phyloP scores from a whole-genome alignment of 345 rosid genomes.

The Excoecaria agallocha region DNA sequence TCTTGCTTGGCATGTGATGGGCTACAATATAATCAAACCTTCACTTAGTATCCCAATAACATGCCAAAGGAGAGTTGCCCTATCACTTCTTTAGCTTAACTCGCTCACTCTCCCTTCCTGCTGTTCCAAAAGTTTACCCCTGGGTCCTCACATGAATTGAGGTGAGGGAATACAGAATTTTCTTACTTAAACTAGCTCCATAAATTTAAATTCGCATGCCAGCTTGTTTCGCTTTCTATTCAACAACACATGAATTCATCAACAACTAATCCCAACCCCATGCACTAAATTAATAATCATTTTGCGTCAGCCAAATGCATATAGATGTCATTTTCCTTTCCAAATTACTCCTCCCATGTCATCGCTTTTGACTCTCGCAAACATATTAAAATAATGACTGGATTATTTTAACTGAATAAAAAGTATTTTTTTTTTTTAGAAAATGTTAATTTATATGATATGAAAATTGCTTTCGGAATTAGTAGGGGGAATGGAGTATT shows the following conservation, averaged over 20 bases:
- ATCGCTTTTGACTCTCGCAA: too few species aligned
- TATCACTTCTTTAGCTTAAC: constrained; percentile 32
- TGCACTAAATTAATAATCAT: not conserved
- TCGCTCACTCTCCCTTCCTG: not conserved
- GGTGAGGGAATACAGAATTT: too few species aligned
- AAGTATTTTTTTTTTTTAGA: too few species aligned
- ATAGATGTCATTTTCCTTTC: not conserved
- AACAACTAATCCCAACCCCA: not conserved
- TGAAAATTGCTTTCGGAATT: too few species aligned
- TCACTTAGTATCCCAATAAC: not conserved
- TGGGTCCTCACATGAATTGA: not conserved
- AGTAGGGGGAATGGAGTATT: too few species aligned
- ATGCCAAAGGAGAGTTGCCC: constrained; percentile 61
- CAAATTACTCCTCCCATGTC: too few species aligned
- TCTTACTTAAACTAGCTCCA: too few species aligned
- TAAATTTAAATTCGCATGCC: too few species aligned
- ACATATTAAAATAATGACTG: too few species aligned
- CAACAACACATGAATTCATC: not conserved
- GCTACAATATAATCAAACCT: not conserved
- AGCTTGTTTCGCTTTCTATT: not conserved
- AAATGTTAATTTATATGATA: too few species aligned
- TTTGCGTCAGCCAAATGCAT: too few species aligned
- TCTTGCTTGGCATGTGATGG: constrained; percentile 25
- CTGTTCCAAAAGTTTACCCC: not conserved
- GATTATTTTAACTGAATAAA: too few species aligned